Conservation (phyloP, 345 rosid species). For the Gossypium raimondii region DNA sequence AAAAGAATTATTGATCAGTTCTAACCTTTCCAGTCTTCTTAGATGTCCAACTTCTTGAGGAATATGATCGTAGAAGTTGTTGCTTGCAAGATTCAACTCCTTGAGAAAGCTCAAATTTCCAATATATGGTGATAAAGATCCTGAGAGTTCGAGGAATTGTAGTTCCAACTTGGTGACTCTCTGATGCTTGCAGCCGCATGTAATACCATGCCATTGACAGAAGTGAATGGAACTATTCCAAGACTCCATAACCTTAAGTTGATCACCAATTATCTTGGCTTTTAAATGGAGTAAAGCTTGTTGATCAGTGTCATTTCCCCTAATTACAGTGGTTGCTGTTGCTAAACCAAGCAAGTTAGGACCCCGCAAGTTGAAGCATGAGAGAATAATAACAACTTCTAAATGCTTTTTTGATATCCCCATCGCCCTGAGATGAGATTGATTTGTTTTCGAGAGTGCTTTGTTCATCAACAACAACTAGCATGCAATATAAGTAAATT, state of each 20-base stretch:
- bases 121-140: not conserved
- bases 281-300: conserved; percentile 1
- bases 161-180: conserved; percentile 9
- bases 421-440: not conserved
- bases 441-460: not conserved
- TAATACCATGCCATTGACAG: conserved; percentile 19
- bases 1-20: conserved; percentile 1
- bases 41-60: conserved; percentile 24
- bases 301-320: conserved; percentile 1
- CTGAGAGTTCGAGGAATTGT: not conserved
- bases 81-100: not conserved
- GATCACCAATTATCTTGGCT: too few relatives aligned
- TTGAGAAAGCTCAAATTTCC: conserved; percentile 18
- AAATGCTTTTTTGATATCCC: not conserved
- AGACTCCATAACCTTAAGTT: not conserved
- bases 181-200: conserved; percentile 11
- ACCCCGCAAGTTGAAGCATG: not conserved
- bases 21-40: not conserved
- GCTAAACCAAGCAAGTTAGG: not conserved
- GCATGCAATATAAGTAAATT: too few relatives aligned
- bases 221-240: conserved; percentile 18
- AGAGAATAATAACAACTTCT: not conserved
- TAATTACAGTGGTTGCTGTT: not conserved
- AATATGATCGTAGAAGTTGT: conserved; percentile 10
- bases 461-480: not conserved